Conservation (phyloP, 2,329 filamentous ascomycete species). For the Arthrobotrys iridis region DNA sequence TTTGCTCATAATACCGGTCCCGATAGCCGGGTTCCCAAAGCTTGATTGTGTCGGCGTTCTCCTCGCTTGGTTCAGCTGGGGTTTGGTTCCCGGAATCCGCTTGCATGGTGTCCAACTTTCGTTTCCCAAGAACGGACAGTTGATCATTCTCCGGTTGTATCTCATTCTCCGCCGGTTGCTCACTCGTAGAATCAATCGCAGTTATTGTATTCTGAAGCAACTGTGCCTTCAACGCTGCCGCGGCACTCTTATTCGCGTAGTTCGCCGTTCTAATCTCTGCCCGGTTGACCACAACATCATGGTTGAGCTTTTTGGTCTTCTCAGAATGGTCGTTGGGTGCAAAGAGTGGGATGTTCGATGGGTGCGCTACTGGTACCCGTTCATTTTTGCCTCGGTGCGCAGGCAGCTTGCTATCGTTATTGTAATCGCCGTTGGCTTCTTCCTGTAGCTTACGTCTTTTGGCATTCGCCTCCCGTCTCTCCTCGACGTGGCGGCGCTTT, state of each 20-base stretch:
- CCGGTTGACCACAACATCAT: constrained; percentile 87
- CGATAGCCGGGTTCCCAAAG: constrained; percentile 96
- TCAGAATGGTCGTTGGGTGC: constrained; percentile 68
- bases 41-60: constrained; percentile 77
- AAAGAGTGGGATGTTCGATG: constrained; percentile 68
- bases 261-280: constrained; percentile 74
- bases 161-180: constrained; percentile 7
- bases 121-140: constrained; percentile 72
- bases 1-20: constrained; percentile 96
- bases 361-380: constrained; percentile 62
- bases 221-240: constrained; percentile 83
- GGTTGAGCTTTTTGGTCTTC: constrained; percentile 74
- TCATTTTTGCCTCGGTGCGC: constrained; percentile 54
- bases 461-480: constrained; percentile 80
- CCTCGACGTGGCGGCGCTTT: constrained; percentile 84
- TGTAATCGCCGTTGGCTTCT: constrained; percentile 60
- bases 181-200: neutral
- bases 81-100: constrained; percentile 67
- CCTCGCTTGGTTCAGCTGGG: constrained; percentile 60
- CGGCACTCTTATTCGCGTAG: constrained; percentile 90
- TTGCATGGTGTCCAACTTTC: constrained; percentile 78
- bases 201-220: constrained; percentile 66
- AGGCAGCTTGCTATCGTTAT: constrained; percentile 19
- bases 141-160: constrained; percentile 56
- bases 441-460: constrained; percentile 79